Evolutionary conservation across 768 basidiomycete species (phyloP), one percentile per base, ranked within the genome.

Genomic region (Suillus subalutaceus): DNA sequence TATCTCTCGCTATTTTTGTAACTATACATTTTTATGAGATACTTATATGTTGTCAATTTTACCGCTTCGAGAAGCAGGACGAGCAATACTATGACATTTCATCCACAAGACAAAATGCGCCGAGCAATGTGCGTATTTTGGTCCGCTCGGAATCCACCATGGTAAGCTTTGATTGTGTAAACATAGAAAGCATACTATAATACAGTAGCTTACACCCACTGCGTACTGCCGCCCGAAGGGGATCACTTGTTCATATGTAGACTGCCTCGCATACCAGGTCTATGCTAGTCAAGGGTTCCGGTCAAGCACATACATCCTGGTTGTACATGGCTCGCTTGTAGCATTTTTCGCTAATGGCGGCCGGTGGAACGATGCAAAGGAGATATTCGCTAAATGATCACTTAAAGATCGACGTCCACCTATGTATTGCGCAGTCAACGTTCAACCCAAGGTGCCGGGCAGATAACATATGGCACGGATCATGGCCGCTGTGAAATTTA

Each of bases 21-120:
- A 41, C 15, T 38, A 8, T 35, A 55, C 18, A 20, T 30, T 32
- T 30, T 53, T 55, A 55, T 55, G 12, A 37, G 55, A 35, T n/a
- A 56, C 35, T 56, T 56, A 56, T 56, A 35, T n/a, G 55, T 35
- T 35, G 55, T 56, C 37, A 37, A 56, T 56, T 55, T 20, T 18
- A 55, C 18, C 18, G 10, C 18, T 40, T 59, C 15, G 40, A 59
- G 23, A 26, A 8, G 57, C 9, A 40, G 16, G 26, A 15, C 23
- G 16, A 56, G 20, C 1, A 35, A 18, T 20, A 20, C 9, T 6
- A 37, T 32, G 38, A 38, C 23, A 59, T 60, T 30, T 43, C 6
- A 13, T 8, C 4, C 32, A 55, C 58, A 18, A 59, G 37, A 26
- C 23, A 12, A 32, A 56, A n/a, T 13, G 6, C 6, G 6, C 26